Conservation (phyloP, 164 flowering plant genomes). For the Liriodendron chinense region DNA sequence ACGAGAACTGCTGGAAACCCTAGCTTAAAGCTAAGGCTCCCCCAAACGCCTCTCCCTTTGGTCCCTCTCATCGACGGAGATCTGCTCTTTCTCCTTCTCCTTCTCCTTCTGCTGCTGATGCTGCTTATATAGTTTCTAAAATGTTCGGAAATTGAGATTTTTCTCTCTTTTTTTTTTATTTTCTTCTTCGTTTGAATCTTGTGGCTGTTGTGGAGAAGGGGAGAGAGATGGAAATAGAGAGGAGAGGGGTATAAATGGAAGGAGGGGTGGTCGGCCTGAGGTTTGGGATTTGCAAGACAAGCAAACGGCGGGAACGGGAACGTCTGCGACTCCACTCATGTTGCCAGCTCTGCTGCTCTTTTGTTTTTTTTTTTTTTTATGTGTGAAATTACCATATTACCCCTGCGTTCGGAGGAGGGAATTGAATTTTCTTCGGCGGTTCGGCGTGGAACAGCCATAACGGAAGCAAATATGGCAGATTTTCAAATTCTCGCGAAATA, state of each 20-base stretch:
- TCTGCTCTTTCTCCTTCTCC: not conserved
- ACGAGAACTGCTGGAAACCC: constrained; percentile 47
- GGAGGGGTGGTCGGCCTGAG: not conserved
- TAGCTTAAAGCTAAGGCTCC: constrained; percentile 30
- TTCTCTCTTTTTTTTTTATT: too few species aligned
- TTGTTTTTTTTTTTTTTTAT: too few species aligned
- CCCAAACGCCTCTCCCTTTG: constrained; percentile 28
- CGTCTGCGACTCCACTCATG: not conserved
- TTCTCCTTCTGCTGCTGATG: not conserved
- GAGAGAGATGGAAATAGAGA: not conserved
- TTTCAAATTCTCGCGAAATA: too few species aligned
- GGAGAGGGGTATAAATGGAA: not conserved
- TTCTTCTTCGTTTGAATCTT: not conserved
- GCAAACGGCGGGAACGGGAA: not conserved
- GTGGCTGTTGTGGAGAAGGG: not conserved
- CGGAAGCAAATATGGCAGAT: too few species aligned
- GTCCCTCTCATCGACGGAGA: constrained; percentile 25
- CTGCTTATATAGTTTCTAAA: not conserved
- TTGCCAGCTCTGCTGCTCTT: too few species aligned
- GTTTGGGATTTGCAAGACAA: not conserved
- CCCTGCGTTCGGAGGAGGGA: not conserved
- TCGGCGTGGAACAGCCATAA: too few species aligned
- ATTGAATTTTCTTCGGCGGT: too few species aligned
- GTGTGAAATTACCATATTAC: not conserved
- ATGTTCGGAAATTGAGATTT: too few species aligned